Evolutionary conservation across 208 protist genomes (phyloP).

Genomic region (Trypanosoma cruzi): DNA sequence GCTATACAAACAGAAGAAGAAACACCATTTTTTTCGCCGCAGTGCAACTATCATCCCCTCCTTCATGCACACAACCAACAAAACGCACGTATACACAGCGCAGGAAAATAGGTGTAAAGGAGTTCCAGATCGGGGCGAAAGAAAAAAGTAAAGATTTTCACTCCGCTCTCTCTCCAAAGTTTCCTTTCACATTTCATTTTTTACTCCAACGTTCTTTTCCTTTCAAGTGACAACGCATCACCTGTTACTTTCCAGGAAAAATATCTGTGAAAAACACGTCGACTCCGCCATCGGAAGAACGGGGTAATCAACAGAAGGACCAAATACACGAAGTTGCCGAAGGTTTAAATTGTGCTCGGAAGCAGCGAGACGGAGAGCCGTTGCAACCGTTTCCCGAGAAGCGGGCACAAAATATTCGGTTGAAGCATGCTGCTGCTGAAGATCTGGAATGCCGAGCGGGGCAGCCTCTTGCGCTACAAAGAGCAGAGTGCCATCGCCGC

Average conservation of each 20-base stretch:
- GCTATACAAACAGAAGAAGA: background rate
- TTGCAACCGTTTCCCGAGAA: slow-evolving; percentile 30
- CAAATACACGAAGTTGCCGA: slow-evolving; percentile 65
- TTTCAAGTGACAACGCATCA: background rate
- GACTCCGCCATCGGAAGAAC: slow-evolving; percentile 55
- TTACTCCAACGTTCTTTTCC: too few relatives aligned
- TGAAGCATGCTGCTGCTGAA: slow-evolving; percentile 27
- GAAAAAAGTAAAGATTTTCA: too few relatives aligned
- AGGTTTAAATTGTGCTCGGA: slow-evolving; percentile 47
- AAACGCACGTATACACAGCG: too few relatives aligned
- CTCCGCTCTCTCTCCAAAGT: background rate
- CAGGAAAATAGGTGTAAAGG: too few relatives aligned
- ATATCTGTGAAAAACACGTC: slow-evolving; percentile 60
- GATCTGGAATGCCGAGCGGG: slow-evolving; percentile 63
- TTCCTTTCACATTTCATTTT: background rate
- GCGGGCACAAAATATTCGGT: slow-evolving; percentile 21
- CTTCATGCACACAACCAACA: background rate
- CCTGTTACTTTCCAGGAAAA: slow-evolving; percentile 40
- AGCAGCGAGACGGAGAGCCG: slow-evolving; percentile 45
- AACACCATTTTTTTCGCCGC: too few relatives aligned
- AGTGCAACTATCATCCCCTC: background rate
- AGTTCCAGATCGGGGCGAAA: too few relatives aligned
- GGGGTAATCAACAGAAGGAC: slow-evolving; percentile 68
- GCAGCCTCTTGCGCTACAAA: slow-evolving; percentile 70
- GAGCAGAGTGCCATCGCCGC: slow-evolving; percentile 63